Evolutionary conservation across 352 stramenopile species (phyloP), one percentile per base, ranked within the genome.

Genomic region (Phytophthora brassicae): DNA sequence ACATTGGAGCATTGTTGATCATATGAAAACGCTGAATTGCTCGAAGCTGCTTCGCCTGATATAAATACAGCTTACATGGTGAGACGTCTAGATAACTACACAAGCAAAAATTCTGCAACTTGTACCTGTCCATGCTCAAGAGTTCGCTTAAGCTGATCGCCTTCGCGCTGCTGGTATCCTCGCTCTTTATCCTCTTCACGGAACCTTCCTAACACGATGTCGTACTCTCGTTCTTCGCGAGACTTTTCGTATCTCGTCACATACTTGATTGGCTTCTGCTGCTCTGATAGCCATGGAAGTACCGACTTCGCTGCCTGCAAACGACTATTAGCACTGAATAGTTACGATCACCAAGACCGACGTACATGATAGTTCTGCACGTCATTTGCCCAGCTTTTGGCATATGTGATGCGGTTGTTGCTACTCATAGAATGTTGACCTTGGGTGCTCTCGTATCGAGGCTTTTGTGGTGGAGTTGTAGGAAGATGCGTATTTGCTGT

Each of bases 171-270:
- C 29, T 75, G 68, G 22, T 56, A 48, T 22, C 64, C 44, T 3
- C 64, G 11, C 31, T 86, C 83, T 28, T 72, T 72, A 33, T 84
- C 72, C 16, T 82, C 69, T n/a, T 89, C 77, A 0, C 83, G 78
- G 42, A 86, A 88, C 28, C 86, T 79, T n/a, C 77, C 80, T 14
- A 86, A 50, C 26, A 92, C 70, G 35, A 86, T 56, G 54, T 92
- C 79, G 46, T 89, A 92, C 35, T 90, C 75, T 2, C 83, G 75
- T 56, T 92, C 79, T 64, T 90, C 69, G 16, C 80, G 64, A 13
- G 80, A 84, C 51, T 88, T 90, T 17, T 89, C 80, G 41, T 87
- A 86, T 7, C 83, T 70, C 16, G 83, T 92, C 56, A 90, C 72
- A 56, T 88, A 67, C n/a, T 72, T 78, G 12, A 92, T 73, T 0